Base-by-base conservation (phyloP, 73 alveolate genomes). In the Breviolum minutum region DNA sequence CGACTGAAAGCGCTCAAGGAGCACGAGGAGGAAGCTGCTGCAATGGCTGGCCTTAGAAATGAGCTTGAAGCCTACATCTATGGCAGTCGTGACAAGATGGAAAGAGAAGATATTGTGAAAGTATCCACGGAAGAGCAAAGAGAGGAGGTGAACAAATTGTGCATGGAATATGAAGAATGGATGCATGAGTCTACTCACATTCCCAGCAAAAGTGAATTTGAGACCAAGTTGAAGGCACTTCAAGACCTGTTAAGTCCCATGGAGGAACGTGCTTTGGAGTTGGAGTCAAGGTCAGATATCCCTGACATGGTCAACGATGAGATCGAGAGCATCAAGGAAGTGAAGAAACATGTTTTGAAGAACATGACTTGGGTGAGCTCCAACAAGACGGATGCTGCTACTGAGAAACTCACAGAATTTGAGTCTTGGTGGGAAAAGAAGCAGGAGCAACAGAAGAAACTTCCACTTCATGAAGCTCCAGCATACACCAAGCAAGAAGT, bases 401-500 rank as follows among this genome's bases (percentile, higher is more conserved):
- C 90, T 12, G 89, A 71, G 90, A 92, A 92, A 79, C 87, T 92
- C 64, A 48, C 90, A 8, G 90, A 92, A 40, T 92, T 92, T 82
- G 98, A 92, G 64, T 48, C 87, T 40, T 76, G 77, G 90, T 85
- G 94, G 63, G 54, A 62, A 48, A 85, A 62, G 54, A n/a, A 61
- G 63, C 94, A 85, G 94, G 30, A 85, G 73, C 74, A 61, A 66
- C 83, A 69, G 82, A 29, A 27, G 95, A 86, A 68, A 85, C 81
- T 89, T 30, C 96, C 96, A 20, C 96, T 89, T 89, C 96, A 89
- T 69, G 96, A 89, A 69, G 96, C 96, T 10, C 96, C 96, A 24
- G 96, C 96, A 26, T 89, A 89, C 96, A 89, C 96, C 71, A 89
- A 89, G 96, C 96, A 70, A 85, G 96, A 89, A 85, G 96, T 89